Percentiles rank a stretch among this genome's conserved stretches.
Evolutionary conservation across 2,329 filamentous ascomycete species (phyloP).

Genomic region (Penicillium palitans): DNA sequence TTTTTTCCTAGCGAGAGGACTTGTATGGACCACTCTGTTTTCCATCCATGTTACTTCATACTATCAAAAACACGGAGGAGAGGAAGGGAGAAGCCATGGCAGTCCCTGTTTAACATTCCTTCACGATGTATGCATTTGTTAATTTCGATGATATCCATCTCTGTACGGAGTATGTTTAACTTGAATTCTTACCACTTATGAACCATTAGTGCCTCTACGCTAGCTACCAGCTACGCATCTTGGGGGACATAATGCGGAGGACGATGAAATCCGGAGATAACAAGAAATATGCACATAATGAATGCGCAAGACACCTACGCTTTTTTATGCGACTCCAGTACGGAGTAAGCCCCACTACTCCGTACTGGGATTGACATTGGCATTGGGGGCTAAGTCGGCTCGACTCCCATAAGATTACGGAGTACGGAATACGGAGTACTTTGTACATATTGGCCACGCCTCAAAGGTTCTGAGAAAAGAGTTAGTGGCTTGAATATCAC

Average conservation of each 20-base stretch:
- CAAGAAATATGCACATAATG: not conserved
- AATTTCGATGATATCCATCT: not conserved
- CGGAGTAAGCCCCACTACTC: not conserved
- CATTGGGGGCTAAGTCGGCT: not conserved
- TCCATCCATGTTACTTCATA: not conserved
- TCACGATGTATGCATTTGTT: not conserved
- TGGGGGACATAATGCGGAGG: not conserved
- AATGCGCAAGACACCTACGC: not conserved
- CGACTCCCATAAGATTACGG: not conserved
- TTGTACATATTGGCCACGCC: no score
- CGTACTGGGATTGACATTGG: not conserved
- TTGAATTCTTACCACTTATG: not conserved
- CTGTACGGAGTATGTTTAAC: not conserved
- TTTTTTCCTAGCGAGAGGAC: not conserved
- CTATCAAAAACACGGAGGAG: not conserved
- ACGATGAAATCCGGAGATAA: not conserved
- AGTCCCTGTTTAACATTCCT: conserved; percentile 26
- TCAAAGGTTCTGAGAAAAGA: not conserved
- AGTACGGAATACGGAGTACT: not conserved
- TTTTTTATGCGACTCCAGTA: not conserved
- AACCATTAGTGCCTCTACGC: not conserved
- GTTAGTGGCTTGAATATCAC: not conserved
- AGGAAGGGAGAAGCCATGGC: not conserved
- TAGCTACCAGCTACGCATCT: not conserved
- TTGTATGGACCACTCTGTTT: not conserved